Conservation (phyloP, 805 yeast genomes). For the Suhomyces sp. region DNA sequence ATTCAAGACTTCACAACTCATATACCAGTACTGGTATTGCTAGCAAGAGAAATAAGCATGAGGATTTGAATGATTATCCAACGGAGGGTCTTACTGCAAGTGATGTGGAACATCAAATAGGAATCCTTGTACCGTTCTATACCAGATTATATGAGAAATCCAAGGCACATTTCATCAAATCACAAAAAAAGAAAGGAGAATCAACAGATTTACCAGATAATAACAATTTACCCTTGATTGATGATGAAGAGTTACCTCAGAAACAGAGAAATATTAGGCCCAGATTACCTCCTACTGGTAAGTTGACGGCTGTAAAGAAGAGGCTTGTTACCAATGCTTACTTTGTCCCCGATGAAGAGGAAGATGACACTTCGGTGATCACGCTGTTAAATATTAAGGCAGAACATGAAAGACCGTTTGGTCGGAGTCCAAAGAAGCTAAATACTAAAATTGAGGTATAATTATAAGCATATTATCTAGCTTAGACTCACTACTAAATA, state of each 20-base stretch:
- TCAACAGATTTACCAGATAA: conserved; percentile 41
- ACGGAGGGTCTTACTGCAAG: conserved; percentile 53
- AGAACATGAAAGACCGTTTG: too few relatives aligned
- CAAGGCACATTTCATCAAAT: conserved; percentile 40
- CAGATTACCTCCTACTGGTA: conserved; percentile 88
- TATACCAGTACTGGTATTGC: conserved; percentile 43
- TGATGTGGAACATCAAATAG: conserved; percentile 54
- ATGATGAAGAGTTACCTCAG: conserved; percentile 83
- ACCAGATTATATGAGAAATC: conserved; percentile 40
- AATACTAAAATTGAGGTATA: too few relatives aligned
- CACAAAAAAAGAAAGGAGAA: conserved; percentile 42
- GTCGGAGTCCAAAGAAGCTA: too few relatives aligned
- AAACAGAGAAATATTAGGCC: conserved; percentile 74
- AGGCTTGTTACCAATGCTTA: conserved; percentile 54
- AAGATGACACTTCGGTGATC: too few relatives aligned
- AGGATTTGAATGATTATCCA: conserved; percentile 60
- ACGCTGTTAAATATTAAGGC: too few relatives aligned
- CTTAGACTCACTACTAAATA: too few relatives aligned
- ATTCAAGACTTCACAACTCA: conserved; percentile 68
- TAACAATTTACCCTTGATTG: conserved; percentile 45
- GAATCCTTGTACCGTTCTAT: conserved; percentile 56
- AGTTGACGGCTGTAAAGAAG: conserved; percentile 69
- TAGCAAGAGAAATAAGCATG: conserved; percentile 55
- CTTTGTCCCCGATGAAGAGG: conserved; percentile 44
- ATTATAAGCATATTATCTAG: too few relatives aligned